Base-by-base conservation (phyloP, 176 grass and related monocot genomes). In the Lolium multiflorum region DNA sequence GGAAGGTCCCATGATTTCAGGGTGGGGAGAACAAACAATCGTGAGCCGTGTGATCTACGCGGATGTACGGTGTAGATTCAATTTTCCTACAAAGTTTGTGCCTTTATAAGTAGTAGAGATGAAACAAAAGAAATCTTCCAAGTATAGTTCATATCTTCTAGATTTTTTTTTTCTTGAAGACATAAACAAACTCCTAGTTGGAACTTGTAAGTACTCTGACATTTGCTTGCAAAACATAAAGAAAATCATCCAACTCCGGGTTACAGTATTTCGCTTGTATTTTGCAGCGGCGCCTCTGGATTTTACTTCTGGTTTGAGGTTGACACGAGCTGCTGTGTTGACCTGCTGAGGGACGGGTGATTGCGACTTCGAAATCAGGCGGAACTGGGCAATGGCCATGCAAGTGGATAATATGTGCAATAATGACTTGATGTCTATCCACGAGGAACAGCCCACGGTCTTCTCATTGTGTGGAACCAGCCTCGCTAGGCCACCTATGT, bases 381-480 rank as follows among this genome's bases (percentile, higher is more conserved):
- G 4, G 28, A 68, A 68, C 65, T 68, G 63, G 28, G 63, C 63
- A 15, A 35, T 68, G 15, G 15, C 26, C 7, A 68, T 38, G 6
- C 65, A 68, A 18, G 65, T 37, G 65, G 65, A 68, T 68, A 64
- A 5, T 64, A 13, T 25, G 24, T 15, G 58, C 9, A 65, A 65
- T 31, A 31, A 28, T 65, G 62, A 65, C 25, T 15, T 31, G 62
- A 68, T 68, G 65, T 68, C 28, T 68, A 68, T 68, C 65, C 65
- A 38, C 65, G 15, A 37, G 26, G 25, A 67, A 28, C 61, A 64
- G 11, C 61, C 60, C 58, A 20, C 7, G 60, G 3, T 65, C 61
- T 65, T 65, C 41, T 65, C 25, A 65, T 14, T 65, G 11, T 31
- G 1, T 31, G 6, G 62, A 65, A 65, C 62, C 12, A 31, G 25